A percentile compares a stretch with the other conserved stretches of the same genome.
These are phyloP conservation scores for Dujonia santamariae DNA, from an alignment of 1,139 yeast species.

Conservation along the genomic window DNA sequence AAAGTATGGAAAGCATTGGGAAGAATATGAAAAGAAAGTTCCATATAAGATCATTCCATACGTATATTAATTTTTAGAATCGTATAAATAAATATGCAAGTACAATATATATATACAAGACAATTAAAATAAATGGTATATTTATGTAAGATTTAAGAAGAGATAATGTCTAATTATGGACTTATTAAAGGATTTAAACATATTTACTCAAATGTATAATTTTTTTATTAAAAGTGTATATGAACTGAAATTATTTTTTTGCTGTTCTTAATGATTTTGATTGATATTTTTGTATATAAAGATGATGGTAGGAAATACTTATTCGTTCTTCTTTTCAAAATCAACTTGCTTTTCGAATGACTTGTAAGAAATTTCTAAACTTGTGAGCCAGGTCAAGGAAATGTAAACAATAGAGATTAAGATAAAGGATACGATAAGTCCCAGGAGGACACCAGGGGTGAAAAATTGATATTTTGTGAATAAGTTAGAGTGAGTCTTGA, in stretches of 20 bases:
- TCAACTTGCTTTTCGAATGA: conserved; percentile 71
- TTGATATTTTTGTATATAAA: no score
- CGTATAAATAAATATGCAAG: no score
- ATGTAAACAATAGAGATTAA: conserved; percentile 48
- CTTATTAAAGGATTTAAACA: no score
- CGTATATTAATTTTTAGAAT: conserved; percentile 52
- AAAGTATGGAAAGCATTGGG: conserved; percentile 87
- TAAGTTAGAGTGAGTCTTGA: conserved; percentile 16
- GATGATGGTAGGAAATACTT: no score
- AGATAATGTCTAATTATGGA: no score
- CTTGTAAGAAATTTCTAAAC: conserved; percentile 64
- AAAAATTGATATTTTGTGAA: conserved; percentile 44
- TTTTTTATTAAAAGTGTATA: no score
- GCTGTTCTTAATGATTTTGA: no score
- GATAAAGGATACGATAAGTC: conserved; percentile 53
- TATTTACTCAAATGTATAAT: no score
- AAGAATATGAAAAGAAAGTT: conserved; percentile 70
- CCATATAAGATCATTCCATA: conserved; percentile 91
- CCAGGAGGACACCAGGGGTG: conserved; percentile 64
- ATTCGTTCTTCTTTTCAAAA: conserved; percentile 61
- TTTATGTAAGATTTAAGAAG: no score
- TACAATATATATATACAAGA: no score
- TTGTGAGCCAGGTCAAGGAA: conserved; percentile 60
- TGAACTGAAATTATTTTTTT: no score
- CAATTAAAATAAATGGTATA: no score